Evolutionary conservation across 2,329 filamentous ascomycete genomes (phyloP).

Genomic region (Nothomitra cinnamomea): DNA sequence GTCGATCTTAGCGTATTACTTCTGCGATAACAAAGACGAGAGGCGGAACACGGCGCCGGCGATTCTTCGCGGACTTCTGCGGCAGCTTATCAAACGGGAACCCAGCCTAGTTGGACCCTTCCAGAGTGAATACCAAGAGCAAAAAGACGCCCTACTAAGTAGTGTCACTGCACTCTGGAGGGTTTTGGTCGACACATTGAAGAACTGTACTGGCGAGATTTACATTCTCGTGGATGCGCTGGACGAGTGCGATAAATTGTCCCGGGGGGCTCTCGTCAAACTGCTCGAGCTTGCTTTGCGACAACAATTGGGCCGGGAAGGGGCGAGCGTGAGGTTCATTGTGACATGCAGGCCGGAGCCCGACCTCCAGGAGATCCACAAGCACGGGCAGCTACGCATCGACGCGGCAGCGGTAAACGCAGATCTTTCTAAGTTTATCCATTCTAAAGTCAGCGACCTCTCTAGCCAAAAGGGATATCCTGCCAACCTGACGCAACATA

Average conservation of each 20-base stretch:
- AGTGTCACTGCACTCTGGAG: conserved; percentile 11
- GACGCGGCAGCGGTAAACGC: conserved; percentile 6
- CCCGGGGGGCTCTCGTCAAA: conserved; percentile 6
- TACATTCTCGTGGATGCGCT: conserved; percentile 18
- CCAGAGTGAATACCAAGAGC: conserved; percentile 8
- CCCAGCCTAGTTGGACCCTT: conserved; percentile 11
- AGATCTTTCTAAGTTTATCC: conserved; percentile 17
- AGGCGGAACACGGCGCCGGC: conserved; percentile 14
- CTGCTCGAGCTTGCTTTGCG: background rate
- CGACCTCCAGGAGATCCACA: conserved; percentile 4
- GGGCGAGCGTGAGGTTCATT: conserved; percentile 8
- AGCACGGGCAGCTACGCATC: background rate
- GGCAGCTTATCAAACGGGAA: conserved; percentile 12
- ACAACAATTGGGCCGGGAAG: background rate
- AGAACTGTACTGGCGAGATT: conserved; percentile 8
- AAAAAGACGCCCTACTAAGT: conserved; percentile 7
- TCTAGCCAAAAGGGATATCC: conserved; percentile 7
- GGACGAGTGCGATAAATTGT: conserved; percentile 15
- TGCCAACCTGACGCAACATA: conserved; percentile 7
- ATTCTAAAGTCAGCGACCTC: conserved; percentile 10
- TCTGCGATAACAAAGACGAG: conserved; percentile 15
- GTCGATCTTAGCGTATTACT: conserved; percentile 11
- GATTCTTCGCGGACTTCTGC: conserved; percentile 15
- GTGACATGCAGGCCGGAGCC: conserved; percentile 11
- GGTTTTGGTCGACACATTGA: conserved; percentile 12